Evolutionary conservation across 2,329 filamentous ascomycete genomes (phyloP).

Genomic region (Bipolaris oryzae): DNA sequence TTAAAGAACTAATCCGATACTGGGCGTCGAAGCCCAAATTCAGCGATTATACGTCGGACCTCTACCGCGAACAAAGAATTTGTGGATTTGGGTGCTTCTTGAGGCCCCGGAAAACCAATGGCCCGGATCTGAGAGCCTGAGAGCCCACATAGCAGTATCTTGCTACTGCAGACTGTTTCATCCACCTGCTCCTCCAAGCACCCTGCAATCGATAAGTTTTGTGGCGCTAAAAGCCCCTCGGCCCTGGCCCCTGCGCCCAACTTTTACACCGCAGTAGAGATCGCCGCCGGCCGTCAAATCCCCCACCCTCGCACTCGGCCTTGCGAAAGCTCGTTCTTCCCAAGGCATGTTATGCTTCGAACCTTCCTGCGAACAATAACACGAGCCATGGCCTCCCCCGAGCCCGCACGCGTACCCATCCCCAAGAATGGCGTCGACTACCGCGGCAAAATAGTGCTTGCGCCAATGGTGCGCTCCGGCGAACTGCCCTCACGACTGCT

Average conservation of each 20-base stretch:
- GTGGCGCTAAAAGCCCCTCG: conserved; percentile 10
- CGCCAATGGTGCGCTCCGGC: conserved; percentile 97
- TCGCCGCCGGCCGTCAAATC: conserved; percentile 1
- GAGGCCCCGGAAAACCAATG: no score
- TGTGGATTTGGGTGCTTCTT: no score
- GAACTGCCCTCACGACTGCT: conserved; percentile 89
- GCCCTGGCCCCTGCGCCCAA: conserved; percentile 13
- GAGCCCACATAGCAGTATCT: no score
- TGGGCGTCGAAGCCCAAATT: no score
- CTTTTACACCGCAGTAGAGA: conserved; percentile 10
- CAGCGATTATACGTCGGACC: no score
- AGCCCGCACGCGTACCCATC: conserved; percentile 72
- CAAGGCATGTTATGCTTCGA: conserved; percentile 50
- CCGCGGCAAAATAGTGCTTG: conserved; percentile 89
- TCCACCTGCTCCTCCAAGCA: no score
- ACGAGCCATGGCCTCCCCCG: conserved; percentile 39
- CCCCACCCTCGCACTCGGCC: conserved; percentile 7
- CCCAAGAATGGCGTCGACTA: conserved; percentile 91
- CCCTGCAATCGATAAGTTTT: not conserved
- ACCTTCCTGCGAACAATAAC: conserved; percentile 34
- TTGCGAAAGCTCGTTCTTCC: not conserved
- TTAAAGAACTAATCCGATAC: no score
- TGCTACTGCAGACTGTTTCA: no score
- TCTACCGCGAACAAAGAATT: no score
- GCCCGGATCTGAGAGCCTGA: no score